Percentiles rank a stretch among this genome's conserved stretches.
These are phyloP conservation scores for Chrysanthemum seticuspe DNA, from an alignment of 129 eudicot species.

Conservation along the genomic window DNA sequence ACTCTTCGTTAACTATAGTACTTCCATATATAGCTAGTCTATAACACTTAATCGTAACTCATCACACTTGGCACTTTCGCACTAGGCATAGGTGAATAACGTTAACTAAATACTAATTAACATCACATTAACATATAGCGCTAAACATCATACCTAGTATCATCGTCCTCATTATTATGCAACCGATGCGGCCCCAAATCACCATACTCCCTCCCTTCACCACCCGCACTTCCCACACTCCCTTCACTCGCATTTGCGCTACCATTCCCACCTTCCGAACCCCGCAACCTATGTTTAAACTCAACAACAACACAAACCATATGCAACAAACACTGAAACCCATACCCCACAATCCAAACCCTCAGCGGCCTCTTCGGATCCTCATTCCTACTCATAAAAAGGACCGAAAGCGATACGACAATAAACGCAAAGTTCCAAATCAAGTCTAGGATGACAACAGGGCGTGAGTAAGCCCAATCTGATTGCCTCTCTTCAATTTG, in stretches of 20 bases:
- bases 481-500: conserved; percentile 77
- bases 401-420: conserved; percentile 40
- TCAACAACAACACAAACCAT: conserved; percentile 70
- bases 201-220: conserved; percentile 42
- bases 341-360: conserved; percentile 75
- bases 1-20: background rate
- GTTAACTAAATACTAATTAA: background rate
- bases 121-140: background rate
- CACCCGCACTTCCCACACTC: conserved; percentile 47
- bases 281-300: conserved; percentile 49
- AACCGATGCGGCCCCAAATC: conserved; percentile 27
- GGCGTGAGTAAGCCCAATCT: conserved; percentile 84
- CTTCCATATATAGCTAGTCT: background rate
- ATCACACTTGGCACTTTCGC: conserved; percentile 1
- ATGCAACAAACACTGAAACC: conserved; percentile 66
- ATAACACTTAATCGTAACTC: background rate
- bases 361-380: conserved; percentile 59
- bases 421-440: conserved; percentile 69
- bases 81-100: background rate
- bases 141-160: conserved; percentile 40
- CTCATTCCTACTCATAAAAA: conserved; percentile 53
- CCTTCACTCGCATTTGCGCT: conserved; percentile 1
- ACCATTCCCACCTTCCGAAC: conserved; percentile 24
- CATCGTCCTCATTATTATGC: conserved; percentile 43
- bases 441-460: conserved; percentile 60